Conservation (phyloP, 768 basidiomycete species). For the Cystobasidium ongulense region DNA sequence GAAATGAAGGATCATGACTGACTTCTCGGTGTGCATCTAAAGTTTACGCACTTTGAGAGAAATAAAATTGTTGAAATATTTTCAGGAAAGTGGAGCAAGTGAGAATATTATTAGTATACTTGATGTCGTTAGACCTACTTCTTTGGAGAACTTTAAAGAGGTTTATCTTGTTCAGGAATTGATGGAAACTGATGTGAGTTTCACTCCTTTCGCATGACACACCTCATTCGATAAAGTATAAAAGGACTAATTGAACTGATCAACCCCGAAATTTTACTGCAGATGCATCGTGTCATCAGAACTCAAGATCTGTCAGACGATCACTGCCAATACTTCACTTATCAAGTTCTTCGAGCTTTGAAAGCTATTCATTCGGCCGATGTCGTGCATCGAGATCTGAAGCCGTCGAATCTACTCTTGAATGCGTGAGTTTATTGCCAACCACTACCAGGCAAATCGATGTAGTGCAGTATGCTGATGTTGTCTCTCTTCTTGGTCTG, state of each 20-base stretch:
- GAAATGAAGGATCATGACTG: too few relatives aligned
- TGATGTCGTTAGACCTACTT: conserved; percentile 77
- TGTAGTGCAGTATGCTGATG: background rate
- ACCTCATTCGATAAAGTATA: too few relatives aligned
- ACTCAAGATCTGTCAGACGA: conserved; percentile 80
- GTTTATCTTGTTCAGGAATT: conserved; percentile 52
- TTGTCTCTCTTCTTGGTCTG: background rate
- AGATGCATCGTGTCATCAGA: conserved; percentile 89
- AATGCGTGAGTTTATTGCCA: conserved; percentile 56
- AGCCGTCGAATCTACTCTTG: conserved; percentile 87
- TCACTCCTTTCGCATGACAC: background rate
- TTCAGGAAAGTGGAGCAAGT: conserved; percentile 43
- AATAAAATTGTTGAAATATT: conserved; percentile 82
- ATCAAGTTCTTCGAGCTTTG: conserved; percentile 87
- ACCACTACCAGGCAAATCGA: background rate
- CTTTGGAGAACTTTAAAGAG: conserved; percentile 71
- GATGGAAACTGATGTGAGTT: conserved; percentile 79
- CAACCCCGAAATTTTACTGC: conserved; percentile 43
- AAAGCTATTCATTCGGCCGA: conserved; percentile 81
- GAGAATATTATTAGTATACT: conserved; percentile 78
- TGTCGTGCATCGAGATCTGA: conserved; percentile 81
- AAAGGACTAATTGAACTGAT: background rate
- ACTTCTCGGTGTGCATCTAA: background rate
- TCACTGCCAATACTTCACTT: conserved; percentile 80
- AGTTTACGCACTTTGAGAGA: conserved; percentile 70